Conservation (phyloP, 768 basidiomycete species). For the Lactarius akahatsu region DNA sequence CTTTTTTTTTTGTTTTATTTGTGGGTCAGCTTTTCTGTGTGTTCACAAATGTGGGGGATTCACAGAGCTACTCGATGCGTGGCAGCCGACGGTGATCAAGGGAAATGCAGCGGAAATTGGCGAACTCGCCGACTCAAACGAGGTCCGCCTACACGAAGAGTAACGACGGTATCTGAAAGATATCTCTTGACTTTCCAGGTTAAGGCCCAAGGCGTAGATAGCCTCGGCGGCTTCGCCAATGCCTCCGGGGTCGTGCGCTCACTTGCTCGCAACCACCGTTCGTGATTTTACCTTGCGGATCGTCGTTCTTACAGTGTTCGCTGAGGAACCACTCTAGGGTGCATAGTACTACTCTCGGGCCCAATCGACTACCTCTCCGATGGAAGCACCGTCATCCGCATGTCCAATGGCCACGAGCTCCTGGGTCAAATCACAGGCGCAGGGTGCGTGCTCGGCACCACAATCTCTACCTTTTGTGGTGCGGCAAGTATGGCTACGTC, state of each 20-base stretch:
- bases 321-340: slow-evolving; percentile 47
- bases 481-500: slow-evolving; percentile 51
- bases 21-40: neutral
- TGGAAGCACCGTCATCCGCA: slow-evolving; percentile 62
- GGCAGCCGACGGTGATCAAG: slow-evolving; percentile 91
- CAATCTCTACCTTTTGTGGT: slow-evolving; percentile 79
- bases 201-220: slow-evolving; percentile 81
- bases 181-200: slow-evolving; percentile 45
- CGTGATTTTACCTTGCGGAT: slow-evolving; percentile 32
- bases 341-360: slow-evolving; percentile 81
- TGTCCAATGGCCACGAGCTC: slow-evolving; percentile 71
- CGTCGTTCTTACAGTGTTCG: neutral
- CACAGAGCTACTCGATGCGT: slow-evolving; percentile 65
- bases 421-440: slow-evolving; percentile 86
- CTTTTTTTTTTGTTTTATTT: neutral
- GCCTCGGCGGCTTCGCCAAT: slow-evolving; percentile 77
- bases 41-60: neutral
- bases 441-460: slow-evolving; percentile 80
- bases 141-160: slow-evolving; percentile 46
- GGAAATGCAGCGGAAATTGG: slow-evolving; percentile 92
- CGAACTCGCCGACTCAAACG: slow-evolving; percentile 67
- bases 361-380: slow-evolving; percentile 82
- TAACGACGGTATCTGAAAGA: neutral
- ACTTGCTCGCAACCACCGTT: slow-evolving; percentile 74
- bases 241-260: slow-evolving; percentile 66